phyloP scores from a whole-genome alignment of 1,284 basidiomycete species.

The Tranzscheliella williamsii region DNA sequence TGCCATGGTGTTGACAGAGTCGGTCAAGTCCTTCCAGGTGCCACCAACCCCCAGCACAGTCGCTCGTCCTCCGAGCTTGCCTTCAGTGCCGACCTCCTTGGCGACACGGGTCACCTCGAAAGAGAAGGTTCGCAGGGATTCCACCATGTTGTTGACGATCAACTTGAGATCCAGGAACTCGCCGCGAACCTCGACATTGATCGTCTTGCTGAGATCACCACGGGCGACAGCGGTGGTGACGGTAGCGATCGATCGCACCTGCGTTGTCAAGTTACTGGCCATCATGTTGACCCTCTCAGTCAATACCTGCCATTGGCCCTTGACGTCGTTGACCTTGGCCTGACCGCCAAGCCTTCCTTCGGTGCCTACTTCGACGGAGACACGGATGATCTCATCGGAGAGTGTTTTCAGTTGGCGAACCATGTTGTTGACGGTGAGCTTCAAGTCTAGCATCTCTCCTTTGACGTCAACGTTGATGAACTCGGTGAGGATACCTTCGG shows the following conservation, averaged over 20 bases:
- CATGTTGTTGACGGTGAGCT: slow-evolving; percentile 63
- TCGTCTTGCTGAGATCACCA: slow-evolving; percentile 60
- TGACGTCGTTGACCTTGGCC: slow-evolving; percentile 70
- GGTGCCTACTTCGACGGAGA: slow-evolving; percentile 82
- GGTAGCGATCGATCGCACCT: slow-evolving; percentile 69
- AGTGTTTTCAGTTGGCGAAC: slow-evolving; percentile 57
- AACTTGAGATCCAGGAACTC: slow-evolving; percentile 60
- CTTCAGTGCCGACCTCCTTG: slow-evolving; percentile 61
- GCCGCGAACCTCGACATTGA: slow-evolving; percentile 59
- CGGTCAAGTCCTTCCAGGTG: slow-evolving; percentile 74
- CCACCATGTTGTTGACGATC: slow-evolving; percentile 62
- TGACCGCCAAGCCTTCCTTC: slow-evolving; percentile 86
- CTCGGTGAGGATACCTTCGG: slow-evolving; percentile 84
- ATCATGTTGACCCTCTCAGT: slow-evolving; percentile 62
- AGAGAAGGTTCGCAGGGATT: slow-evolving; percentile 60
- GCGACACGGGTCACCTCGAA: slow-evolving; percentile 61
- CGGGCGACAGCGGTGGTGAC: slow-evolving; percentile 59
- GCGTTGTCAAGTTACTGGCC: slow-evolving; percentile 77
- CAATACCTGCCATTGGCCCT: slow-evolving; percentile 63
- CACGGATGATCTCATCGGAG: slow-evolving; percentile 67
- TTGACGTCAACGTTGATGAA: slow-evolving; percentile 93
- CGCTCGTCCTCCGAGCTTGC: slow-evolving; percentile 59
- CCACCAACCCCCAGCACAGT: slow-evolving; percentile 61
- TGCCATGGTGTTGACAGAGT: slow-evolving; percentile 71
- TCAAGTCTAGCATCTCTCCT: slow-evolving; percentile 94